phyloP scores from a whole-genome alignment of 1,284 basidiomycete genomes.

The Pseudozyma hubeiensis region DNA sequence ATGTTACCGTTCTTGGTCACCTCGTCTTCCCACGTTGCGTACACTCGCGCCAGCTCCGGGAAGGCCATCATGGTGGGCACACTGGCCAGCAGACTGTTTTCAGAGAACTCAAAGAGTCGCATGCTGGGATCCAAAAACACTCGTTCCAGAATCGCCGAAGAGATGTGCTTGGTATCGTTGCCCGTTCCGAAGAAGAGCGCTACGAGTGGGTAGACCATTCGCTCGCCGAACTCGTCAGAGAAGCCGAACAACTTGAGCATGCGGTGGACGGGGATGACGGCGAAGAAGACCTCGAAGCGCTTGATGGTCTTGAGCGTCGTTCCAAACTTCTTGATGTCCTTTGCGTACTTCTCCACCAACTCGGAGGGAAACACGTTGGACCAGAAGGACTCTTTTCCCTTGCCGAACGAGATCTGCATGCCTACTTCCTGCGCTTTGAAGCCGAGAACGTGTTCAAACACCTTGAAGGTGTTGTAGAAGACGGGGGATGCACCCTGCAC shows the following conservation, averaged over 20 bases:
- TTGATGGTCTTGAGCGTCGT: constrained; percentile 61
- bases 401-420: constrained; percentile 65
- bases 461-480: constrained; percentile 64
- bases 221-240: constrained; percentile 73
- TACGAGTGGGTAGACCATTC: constrained; percentile 74
- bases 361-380: constrained; percentile 62
- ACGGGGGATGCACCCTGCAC: constrained; percentile 62
- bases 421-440: constrained; percentile 58
- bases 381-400: constrained; percentile 62
- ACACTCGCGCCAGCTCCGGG: constrained; percentile 72
- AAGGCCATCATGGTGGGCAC: constrained; percentile 71
- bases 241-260: constrained; percentile 63
- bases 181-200: constrained; percentile 76
- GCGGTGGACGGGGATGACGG: constrained; percentile 57
- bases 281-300: constrained; percentile 60
- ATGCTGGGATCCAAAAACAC: constrained; percentile 76
- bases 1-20: constrained; percentile 71
- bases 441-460: constrained; percentile 59
- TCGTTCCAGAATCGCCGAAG: constrained; percentile 74
- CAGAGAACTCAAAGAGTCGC: constrained; percentile 68
- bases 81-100: constrained; percentile 69
- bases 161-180: constrained; percentile 75
- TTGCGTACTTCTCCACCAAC: constrained; percentile 55
- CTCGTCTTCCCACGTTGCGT: constrained; percentile 72
- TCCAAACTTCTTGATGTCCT: constrained; percentile 64